Evolutionary conservation across 352 stramenopile species (phyloP).

Genomic region (Globisporangium carolinianum): DNA sequence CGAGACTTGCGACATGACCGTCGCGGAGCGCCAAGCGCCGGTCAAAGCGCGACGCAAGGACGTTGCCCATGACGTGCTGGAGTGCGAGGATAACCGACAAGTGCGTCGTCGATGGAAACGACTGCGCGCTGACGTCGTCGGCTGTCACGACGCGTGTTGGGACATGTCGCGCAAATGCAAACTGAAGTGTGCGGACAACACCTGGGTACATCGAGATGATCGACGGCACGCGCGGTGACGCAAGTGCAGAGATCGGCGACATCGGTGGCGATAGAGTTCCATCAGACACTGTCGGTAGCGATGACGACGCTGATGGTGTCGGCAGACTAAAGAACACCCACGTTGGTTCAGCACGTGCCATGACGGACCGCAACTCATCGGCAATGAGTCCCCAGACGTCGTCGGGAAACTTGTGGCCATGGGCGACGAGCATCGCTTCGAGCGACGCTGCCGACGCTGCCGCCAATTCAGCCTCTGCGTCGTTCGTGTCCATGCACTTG

Average conservation of each 20-base stretch:
- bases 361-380: constrained; percentile 72
- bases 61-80: constrained; percentile 58
- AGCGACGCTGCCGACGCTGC: constrained; percentile 45
- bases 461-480: constrained; percentile 64
- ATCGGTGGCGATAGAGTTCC: not conserved
- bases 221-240: constrained; percentile 43
- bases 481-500: constrained; percentile 73
- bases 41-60: constrained; percentile 42
- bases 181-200: constrained; percentile 40
- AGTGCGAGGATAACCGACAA: constrained; percentile 61
- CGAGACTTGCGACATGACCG: constrained; percentile 43
- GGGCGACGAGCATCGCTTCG: constrained; percentile 58
- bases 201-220: constrained; percentile 68
- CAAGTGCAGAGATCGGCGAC: constrained; percentile 10
- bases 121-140: constrained; percentile 46
- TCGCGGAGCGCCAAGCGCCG: constrained; percentile 43
- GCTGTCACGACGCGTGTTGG: constrained; percentile 50
- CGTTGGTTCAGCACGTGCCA: constrained; percentile 64
- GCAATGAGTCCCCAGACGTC: constrained; percentile 76
- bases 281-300: constrained; percentile 1
- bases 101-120: constrained; percentile 56
- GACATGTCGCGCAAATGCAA: constrained; percentile 46
- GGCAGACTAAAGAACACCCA: constrained; percentile 58
- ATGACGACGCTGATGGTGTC: constrained; percentile 2
- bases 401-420: constrained; percentile 76